Base-by-base conservation (phyloP, 1,284 basidiomycete species). In the Stygiomarasmius scandens region DNA sequence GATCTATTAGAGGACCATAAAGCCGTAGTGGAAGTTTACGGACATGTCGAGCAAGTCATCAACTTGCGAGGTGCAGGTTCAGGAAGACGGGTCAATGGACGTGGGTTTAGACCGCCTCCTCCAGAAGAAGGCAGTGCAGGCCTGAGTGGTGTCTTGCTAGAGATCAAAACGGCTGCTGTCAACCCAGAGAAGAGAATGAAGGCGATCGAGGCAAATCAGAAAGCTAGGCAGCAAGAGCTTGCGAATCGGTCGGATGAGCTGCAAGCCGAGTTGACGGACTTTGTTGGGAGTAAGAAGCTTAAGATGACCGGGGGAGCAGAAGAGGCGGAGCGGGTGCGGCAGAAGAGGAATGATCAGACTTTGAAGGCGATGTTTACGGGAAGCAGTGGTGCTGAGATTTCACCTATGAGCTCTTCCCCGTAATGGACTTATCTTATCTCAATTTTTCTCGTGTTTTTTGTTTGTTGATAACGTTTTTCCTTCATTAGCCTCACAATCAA, bases 261-360 rank as follows among this genome's bases (percentile, higher is more conserved):
- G 72, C 84, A 92, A 64, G 77, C 82, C 14, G 95, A 97, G 77
- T 69, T 98, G 59, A 75, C 76, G 27, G 92, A 89, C 2, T 97
- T 96, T 71, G 93, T 97, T 47, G 80, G 76, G 1, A 84, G 86
- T 55, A 90, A 90, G 77, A 95, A 89, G 75, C 74, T 98, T 69
- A 92, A 87, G 78, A 91, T 94, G 91, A 98, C 95, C 20, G 95
- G 95, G 47, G 95, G 95, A 5, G 89, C 93, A 22, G 95, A 96
- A 71, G 95, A 97, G 77, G 83, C 80, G 14, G 95, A 97, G 74
- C 79, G 95, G 48, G 81, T 95, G 63, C 78, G 95, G 62, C 90
- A 93, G 77, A 85, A 85, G 69, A 80, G 87, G 69, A 93, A 91
- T 67, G 95, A 96, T 53, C 74, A 87, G 74, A 88, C 91, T 20